Evolutionary conservation across 208 protist species (phyloP), one percentile per base, ranked within the genome.

Genomic region (Crithidia brevicula): DNA sequence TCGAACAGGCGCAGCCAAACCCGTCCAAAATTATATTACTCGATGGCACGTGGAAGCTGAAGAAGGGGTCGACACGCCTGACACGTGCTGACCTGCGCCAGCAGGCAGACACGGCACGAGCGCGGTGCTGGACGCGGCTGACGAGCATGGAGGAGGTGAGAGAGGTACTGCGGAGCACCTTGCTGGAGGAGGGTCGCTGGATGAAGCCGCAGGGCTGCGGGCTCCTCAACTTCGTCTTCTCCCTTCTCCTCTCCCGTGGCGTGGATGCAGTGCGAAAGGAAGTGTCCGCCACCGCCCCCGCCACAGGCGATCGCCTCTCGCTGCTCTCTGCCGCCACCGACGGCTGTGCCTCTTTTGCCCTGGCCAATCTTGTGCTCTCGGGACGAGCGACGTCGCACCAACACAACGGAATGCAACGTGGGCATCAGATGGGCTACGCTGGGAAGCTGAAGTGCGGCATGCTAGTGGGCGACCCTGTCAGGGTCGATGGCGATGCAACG

Each of bases 191-290:
- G 52, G 68, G 67, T 16, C 50, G 75, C 52, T 95, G 86, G 86
- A 78, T 74, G 49, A 67, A 77, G 45, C 77, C 83, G 23, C 82
- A 74, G 15, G 88, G 86, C 18, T 63, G 67, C 36, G 91, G 91
- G 43, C 34, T 96, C 31, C 77, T 81, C 40, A 92, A 80, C 66
- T 94, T 94, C 50, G 47, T 94, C 16, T 42, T 93, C 13, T 93
- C 87, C 15, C 51, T 88, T n/a, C 40, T 93, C 11, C 69, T 94
- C n/a, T 90, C 86, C 16, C 78, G 80, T 54, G 88, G 81, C 3
- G 57, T 77, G 16, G 75, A 80, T n/a, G 59, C 47, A 50, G 73
- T 86, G 45, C 52, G 66, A 38, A 54, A 74, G 54, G 67, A 79
- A 51, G 70, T 84, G 56, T 49, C 64, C 13, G 47, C 51, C 7